Percentiles rank a stretch among this genome's conserved stretches.
Conservation (phyloP, 2,329 filamentous ascomycete genomes). For the Sporothrix variecibatus region DNA sequence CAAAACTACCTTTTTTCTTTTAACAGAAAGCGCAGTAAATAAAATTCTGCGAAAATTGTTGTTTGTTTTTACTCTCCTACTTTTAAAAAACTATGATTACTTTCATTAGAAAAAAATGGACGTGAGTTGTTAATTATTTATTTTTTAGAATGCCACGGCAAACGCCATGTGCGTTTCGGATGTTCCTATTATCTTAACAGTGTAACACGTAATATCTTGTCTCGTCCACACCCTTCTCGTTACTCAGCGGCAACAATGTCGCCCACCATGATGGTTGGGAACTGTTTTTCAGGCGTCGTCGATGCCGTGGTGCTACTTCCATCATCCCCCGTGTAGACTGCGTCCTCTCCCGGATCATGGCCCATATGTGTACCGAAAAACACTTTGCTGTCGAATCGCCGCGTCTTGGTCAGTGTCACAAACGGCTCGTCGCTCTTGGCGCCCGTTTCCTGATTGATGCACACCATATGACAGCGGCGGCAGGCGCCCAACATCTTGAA, state of each 20-base stretch:
- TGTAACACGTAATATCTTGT: not conserved
- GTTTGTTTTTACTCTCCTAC: too few relatives aligned
- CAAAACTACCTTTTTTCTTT: too few relatives aligned
- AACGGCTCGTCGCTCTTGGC: slow-evolving; percentile 82
- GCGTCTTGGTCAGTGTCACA: slow-evolving; percentile 81
- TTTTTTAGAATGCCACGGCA: not conserved
- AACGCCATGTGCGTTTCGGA: not conserved
- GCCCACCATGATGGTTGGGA: slow-evolving; percentile 53
- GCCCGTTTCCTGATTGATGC: slow-evolving; percentile 82
- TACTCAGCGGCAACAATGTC: slow-evolving; percentile 38
- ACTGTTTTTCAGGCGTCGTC: slow-evolving; percentile 38
- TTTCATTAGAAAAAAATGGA: too few relatives aligned
- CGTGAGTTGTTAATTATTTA: not conserved
- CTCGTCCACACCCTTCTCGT: not conserved
- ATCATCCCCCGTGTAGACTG: not conserved
- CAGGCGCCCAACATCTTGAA: slow-evolving; percentile 81
- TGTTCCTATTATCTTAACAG: not conserved
- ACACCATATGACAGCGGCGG: slow-evolving; percentile 93
- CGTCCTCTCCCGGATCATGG: slow-evolving; percentile 39
- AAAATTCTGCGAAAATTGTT: too few relatives aligned
- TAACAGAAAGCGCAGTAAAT: too few relatives aligned
- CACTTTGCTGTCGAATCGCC: slow-evolving; percentile 79
- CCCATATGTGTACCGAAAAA: slow-evolving; percentile 85
- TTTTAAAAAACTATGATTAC: too few relatives aligned
- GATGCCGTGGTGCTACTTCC: not conserved